Evolutionary conservation across 2,329 filamentous ascomycete genomes (phyloP).

Genomic region (Gnomoniopsis smithogilvyi): DNA sequence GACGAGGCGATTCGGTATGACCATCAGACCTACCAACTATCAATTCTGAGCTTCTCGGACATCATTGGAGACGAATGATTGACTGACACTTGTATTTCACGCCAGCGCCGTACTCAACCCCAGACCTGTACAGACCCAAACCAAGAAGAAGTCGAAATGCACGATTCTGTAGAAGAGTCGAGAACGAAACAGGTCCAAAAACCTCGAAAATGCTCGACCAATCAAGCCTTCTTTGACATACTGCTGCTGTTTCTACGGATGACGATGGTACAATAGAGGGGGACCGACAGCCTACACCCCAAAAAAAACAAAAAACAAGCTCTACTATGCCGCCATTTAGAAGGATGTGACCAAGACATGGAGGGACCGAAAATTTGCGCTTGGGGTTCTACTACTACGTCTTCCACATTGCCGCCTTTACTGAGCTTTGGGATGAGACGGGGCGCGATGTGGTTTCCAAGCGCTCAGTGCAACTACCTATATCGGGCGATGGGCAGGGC

Average conservation of each 20-base stretch:
- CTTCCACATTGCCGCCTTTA: background rate
- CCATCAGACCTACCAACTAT: background rate
- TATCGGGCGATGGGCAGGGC: background rate
- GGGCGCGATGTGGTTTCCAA: background rate
- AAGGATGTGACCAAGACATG: background rate
- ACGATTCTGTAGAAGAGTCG: conserved; percentile 57
- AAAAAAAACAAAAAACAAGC: background rate
- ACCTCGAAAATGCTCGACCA: conserved; percentile 2
- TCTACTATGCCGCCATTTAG: background rate
- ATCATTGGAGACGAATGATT: conserved; percentile 6
- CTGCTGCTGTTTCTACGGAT: conserved; percentile 8
- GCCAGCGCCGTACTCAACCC: conserved; percentile 69
- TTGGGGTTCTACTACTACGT: background rate
- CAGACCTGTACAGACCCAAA: conserved; percentile 52
- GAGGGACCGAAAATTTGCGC: background rate
- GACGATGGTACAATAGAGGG: conserved; percentile 7
- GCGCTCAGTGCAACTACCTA: background rate
- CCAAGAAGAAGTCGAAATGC: conserved; percentile 67
- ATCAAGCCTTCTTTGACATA: conserved; percentile 7
- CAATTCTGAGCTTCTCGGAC: conserved; percentile 25
- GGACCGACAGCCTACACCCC: background rate
- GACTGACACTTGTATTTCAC: conserved; percentile 19
- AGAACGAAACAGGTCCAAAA: conserved; percentile 7
- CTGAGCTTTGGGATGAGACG: background rate
- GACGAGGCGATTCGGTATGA: conserved; percentile 95